Conservation (phyloP, 768 basidiomycete genomes). For the Trametes meyenii region DNA sequence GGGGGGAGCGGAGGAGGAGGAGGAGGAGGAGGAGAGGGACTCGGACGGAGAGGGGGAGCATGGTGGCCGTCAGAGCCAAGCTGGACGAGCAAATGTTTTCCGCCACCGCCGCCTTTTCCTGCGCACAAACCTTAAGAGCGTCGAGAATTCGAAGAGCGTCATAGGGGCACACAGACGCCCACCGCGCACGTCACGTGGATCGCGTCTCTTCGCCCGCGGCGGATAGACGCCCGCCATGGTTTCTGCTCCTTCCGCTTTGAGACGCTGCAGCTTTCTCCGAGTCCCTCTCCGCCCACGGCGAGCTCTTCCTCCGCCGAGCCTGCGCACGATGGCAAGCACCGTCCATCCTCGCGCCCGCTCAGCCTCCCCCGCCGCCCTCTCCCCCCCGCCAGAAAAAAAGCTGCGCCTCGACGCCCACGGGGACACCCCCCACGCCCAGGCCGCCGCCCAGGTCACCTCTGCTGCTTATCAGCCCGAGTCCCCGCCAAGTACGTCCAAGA, state of each 20-base stretch:
- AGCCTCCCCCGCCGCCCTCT: neutral
- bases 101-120: neutral
- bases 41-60: neutral
- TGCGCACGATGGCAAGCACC: slow-evolving; percentile 9
- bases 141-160: too few species aligned
- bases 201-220: slow-evolving; percentile 7
- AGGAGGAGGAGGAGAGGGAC: neutral
- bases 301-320: neutral
- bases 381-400: slow-evolving; percentile 34
- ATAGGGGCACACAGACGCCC: neutral
- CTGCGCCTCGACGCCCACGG: slow-evolving; percentile 28
- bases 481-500: slow-evolving; percentile 12
- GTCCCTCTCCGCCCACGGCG: neutral
- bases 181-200: slow-evolving; percentile 20
- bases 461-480: slow-evolving; percentile 3
- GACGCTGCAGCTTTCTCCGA: neutral
- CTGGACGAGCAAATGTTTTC: neutral
- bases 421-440: neutral
- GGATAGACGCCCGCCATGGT: slow-evolving; percentile 13
- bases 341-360: slow-evolving; percentile 17
- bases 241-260: slow-evolving; percentile 13
- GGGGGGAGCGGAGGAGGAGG: neutral
- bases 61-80: neutral
- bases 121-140: neutral
- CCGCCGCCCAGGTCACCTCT: slow-evolving; percentile 4